Evolutionary conservation across 352 stramenopile species (phyloP).

Genomic region (Phytophthora litchii): DNA sequence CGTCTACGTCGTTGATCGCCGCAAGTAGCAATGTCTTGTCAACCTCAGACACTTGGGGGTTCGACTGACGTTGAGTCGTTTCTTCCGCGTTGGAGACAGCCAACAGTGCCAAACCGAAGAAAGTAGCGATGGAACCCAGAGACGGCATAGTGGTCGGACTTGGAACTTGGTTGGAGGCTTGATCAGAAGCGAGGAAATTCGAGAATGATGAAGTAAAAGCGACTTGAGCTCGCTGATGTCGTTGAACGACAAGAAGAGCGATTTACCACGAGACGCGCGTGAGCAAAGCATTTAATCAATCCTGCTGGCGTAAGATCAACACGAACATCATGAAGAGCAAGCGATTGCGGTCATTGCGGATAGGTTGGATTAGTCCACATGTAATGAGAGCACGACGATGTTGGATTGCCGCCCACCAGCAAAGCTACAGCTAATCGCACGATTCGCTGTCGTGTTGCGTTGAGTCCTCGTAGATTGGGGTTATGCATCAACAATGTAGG

Average conservation of each 20-base stretch:
- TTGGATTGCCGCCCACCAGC: neutral
- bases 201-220: constrained; percentile 4
- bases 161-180: constrained; percentile 11
- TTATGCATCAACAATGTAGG: neutral
- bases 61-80: constrained; percentile 1
- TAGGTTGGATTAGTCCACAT: constrained; percentile 10
- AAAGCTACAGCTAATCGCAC: neutral
- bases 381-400: constrained; percentile 14
- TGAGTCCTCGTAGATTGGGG: too few relatives aligned
- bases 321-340: neutral
- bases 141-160: constrained; percentile 10
- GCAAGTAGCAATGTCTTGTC: constrained; percentile 32
- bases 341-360: constrained; percentile 1
- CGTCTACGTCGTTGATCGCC: constrained; percentile 23
- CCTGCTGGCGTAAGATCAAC: constrained; percentile 1
- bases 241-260: neutral
- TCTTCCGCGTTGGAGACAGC: constrained; percentile 1
- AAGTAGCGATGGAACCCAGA: constrained; percentile 7
- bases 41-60: constrained; percentile 16
- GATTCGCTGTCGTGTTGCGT: too few relatives aligned
- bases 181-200: constrained; percentile 12
- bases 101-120: constrained; percentile 13
- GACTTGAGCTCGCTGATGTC: constrained; percentile 1
- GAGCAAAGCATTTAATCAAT: constrained; percentile 23
- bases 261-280: neutral